A percentile compares a stretch with the other conserved stretches of the same genome.
These are phyloP conservation scores for Clausena lansium DNA, from an alignment of 345 rosid species.

Conservation along the genomic window DNA sequence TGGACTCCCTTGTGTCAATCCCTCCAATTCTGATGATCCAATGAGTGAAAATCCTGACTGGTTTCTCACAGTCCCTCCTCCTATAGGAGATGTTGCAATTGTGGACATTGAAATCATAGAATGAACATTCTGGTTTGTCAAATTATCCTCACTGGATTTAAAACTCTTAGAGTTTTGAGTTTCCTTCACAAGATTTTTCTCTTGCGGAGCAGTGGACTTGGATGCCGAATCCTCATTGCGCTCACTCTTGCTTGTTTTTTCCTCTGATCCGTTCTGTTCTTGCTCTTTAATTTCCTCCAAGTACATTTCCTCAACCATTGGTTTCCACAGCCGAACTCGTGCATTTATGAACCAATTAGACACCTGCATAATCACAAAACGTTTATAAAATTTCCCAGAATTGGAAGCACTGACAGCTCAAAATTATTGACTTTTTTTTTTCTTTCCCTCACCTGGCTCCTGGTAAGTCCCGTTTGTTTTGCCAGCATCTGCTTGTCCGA, in stretches of 20 bases:
- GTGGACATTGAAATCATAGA: conserved; percentile 49
- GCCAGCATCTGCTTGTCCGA: conserved; percentile 93
- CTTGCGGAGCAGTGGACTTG: conserved; percentile 51
- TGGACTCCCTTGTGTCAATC: conserved; percentile 73
- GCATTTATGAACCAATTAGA: conserved; percentile 99
- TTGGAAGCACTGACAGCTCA: not conserved
- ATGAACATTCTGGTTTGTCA: conserved; percentile 33
- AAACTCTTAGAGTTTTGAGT: conserved; percentile 27
- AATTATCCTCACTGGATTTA: conserved; percentile 30
- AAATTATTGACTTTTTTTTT: not conserved
- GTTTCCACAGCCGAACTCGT: conserved; percentile 98
- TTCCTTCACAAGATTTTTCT: conserved; percentile 39
- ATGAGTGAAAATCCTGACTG: conserved; percentile 58
- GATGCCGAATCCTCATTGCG: conserved; percentile 61
- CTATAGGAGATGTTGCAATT: conserved; percentile 44
- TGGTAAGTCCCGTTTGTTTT: conserved; percentile 90
- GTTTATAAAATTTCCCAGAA: not conserved
- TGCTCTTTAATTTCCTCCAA: conserved; percentile 80
- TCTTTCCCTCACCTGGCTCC: conserved; percentile 63
- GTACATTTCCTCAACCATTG: conserved; percentile 99
- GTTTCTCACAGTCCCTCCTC: conserved; percentile 38
- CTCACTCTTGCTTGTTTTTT: conserved; percentile 56
- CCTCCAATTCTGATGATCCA: conserved; percentile 73
- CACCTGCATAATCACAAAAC: conserved; percentile 44
- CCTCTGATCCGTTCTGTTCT: conserved; percentile 61